Conservation (phyloP, 1,284 basidiomycete species). For the Malassezia vespertilionis region DNA sequence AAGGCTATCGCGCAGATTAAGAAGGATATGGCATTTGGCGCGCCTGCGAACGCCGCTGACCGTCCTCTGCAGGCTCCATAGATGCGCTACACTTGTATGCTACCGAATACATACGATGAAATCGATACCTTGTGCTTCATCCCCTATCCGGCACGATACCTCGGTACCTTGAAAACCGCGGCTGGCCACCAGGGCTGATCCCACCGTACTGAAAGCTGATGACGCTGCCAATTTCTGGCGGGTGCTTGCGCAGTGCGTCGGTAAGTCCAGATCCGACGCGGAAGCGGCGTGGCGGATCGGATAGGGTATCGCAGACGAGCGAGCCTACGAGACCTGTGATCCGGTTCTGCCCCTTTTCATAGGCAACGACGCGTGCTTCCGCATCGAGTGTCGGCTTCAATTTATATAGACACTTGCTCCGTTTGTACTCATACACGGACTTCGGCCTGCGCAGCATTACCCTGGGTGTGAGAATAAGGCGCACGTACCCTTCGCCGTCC, state of each 20-base stretch:
- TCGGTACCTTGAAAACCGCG: slow-evolving; percentile 13
- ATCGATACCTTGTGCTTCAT: background rate
- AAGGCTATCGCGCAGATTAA: slow-evolving; percentile 46
- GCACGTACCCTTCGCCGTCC: slow-evolving; percentile 55
- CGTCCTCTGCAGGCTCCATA: slow-evolving; percentile 47
- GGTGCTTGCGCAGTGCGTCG: slow-evolving; percentile 25
- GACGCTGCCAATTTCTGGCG: slow-evolving; percentile 54
- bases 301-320: slow-evolving; percentile 26
- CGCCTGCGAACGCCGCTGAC: slow-evolving; percentile 24
- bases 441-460: slow-evolving; percentile 58
- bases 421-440: slow-evolving; percentile 54
- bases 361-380: slow-evolving; percentile 57
- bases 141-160: slow-evolving; percentile 4
- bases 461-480: slow-evolving; percentile 11
- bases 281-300: slow-evolving; percentile 52
- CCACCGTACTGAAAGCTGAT: slow-evolving; percentile 48
- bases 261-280: slow-evolving; percentile 39
- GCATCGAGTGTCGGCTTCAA: slow-evolving; percentile 62
- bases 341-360: slow-evolving; percentile 52
- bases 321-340: slow-evolving; percentile 8
- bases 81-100: background rate
- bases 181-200: slow-evolving; percentile 7
- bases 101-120: background rate
- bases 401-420: slow-evolving; percentile 56
- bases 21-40: slow-evolving; percentile 44